Base-by-base conservation (phyloP, 805 yeast genomes). In the Wickerhamiella hasegawae region DNA sequence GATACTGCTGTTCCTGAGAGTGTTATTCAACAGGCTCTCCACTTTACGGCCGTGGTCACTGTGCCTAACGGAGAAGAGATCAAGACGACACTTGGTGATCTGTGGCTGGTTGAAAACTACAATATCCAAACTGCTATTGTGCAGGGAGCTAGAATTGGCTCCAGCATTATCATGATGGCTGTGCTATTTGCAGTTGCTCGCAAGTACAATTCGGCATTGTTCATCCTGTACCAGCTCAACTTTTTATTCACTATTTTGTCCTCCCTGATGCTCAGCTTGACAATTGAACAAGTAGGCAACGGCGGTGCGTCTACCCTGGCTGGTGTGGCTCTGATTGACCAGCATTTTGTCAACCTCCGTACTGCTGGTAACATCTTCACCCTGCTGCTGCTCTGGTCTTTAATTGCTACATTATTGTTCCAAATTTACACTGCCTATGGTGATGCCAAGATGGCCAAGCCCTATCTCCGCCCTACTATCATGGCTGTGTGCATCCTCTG, bases 361-460 rank as follows among this genome's bases (percentile, higher is more conserved):
- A 68, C 74, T 8, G 80, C 79, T 3, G 59, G 82, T 0, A 69
- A 73, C 45, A 62, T 72, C 3, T 55, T 79, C 38, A 74, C 74
- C 42, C 62, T 74, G 4, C 40, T 83, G 10, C 55, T 83, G 30
- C 65, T 81, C 15, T 57, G 65, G 1, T 59, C 70, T 8, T 69
- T 85, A 36, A 79, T 82, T 52, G 42, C 59, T 0, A 75, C 90
- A 0, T 56, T 87, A 48, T 63, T 74, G 2, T 72, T 72, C 49
- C 97, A 87, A 57, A 69, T 79, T 6, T 66, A 62, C 41, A 68
- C 77, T 22, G 73, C 90, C 33, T 81, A 81, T 58, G 40, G 47
- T 12, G 52, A 52, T n/a, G 31, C 40, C 22, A 31, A 36, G 11
- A 18, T 20, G 16, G 19, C 43, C 25, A 64, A 68, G 37, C n/a